phyloP scores from a whole-genome alignment of 345 rosid genomes.

The Streptanthus diversifolius region DNA sequence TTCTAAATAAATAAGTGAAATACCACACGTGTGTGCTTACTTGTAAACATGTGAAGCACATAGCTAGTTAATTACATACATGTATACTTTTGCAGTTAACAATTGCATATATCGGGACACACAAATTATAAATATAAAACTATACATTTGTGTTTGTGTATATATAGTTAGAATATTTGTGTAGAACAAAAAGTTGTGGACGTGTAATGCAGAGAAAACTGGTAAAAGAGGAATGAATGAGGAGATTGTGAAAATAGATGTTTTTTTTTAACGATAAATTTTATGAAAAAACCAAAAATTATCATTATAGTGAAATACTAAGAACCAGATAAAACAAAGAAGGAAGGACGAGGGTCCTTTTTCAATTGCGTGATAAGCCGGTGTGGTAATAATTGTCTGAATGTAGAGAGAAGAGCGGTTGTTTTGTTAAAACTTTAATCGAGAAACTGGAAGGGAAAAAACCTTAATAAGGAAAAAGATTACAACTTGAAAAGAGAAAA shows the following conservation, averaged over 20 bases:
- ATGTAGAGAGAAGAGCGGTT: too few relatives aligned
- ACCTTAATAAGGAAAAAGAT: too few relatives aligned
- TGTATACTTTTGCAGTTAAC: not conserved
- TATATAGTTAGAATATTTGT: not conserved
- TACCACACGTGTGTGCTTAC: constrained; percentile 1
- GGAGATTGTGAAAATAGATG: not conserved
- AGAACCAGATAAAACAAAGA: too few relatives aligned
- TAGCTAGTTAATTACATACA: not conserved
- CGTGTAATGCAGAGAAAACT: not conserved
- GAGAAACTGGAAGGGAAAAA: too few relatives aligned
- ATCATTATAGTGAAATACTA: too few relatives aligned
- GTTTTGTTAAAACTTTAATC: too few relatives aligned
- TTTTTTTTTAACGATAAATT: too few relatives aligned
- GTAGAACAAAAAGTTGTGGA: not conserved
- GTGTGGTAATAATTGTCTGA: too few relatives aligned
- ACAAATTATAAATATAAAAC: not conserved
- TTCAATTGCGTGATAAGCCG: too few relatives aligned
- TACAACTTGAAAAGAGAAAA: too few relatives aligned
- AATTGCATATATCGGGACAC: not conserved
- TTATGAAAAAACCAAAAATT: too few relatives aligned
- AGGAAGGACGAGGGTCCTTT: too few relatives aligned
- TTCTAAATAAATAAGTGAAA: not conserved
- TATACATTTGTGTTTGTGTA: not conserved
- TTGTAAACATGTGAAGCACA: not conserved
- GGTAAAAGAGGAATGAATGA: not conserved